Percentiles rank a stretch among this genome's conserved stretches.
phyloP scores from a whole-genome alignment of 768 basidiomycete genomes.

The Leccinellum luteum region DNA sequence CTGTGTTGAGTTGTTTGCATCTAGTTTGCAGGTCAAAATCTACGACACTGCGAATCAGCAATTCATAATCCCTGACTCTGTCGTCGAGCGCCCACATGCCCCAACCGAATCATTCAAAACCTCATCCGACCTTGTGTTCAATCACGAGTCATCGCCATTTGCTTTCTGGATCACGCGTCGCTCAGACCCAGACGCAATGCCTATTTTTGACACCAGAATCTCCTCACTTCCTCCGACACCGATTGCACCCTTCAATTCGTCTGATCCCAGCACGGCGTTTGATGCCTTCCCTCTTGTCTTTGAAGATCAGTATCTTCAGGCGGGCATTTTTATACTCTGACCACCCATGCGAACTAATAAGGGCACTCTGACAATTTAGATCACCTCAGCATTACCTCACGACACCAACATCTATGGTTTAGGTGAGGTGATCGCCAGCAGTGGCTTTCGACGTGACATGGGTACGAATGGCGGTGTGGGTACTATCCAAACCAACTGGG shows the following conservation, averaged over 20 bases:
- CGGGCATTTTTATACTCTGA: conserved; percentile 15
- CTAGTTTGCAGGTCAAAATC: conserved; percentile 66
- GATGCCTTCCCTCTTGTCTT: conserved; percentile 71
- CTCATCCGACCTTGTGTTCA: conserved; percentile 65
- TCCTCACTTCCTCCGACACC: conserved; percentile 60
- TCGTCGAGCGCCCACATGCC: conserved; percentile 42
- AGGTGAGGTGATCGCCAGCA: conserved; percentile 68
- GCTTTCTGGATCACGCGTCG: conserved; percentile 80
- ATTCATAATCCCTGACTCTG: conserved; percentile 61
- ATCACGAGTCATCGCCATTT: conserved; percentile 62
- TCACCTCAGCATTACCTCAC: conserved; percentile 64
- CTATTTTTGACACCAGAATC: conserved; percentile 70
- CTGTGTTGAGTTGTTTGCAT: background rate
- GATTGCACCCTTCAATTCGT: conserved; percentile 50
- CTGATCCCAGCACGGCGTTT: conserved; percentile 53
- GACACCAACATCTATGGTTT: conserved; percentile 76
- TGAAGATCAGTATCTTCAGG: conserved; percentile 79
- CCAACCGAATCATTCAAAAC: conserved; percentile 35
- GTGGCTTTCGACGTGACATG: conserved; percentile 64
- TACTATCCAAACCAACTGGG: conserved; percentile 69
- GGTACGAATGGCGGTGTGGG: conserved; percentile 47
- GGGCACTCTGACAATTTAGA: conserved; percentile 27
- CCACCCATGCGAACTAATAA: background rate
- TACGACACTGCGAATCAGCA: conserved; percentile 59
- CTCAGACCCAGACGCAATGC: conserved; percentile 48